Conservation (phyloP, 1,284 basidiomycete species). For the Rhodotorula sp. region DNA sequence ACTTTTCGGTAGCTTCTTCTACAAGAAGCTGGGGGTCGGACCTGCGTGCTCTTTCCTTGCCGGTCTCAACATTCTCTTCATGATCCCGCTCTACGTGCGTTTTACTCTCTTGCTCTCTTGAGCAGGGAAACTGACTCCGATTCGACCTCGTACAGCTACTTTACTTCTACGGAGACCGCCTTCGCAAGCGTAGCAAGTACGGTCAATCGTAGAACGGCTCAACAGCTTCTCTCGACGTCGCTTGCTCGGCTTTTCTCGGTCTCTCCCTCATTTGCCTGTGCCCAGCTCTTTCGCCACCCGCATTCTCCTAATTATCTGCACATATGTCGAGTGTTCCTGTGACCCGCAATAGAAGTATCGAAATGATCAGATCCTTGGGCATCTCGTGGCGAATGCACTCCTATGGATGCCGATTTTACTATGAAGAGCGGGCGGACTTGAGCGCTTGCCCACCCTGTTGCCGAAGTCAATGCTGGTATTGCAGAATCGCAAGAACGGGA, state of each 20-base stretch:
- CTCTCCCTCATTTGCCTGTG: background rate
- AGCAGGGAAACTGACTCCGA: background rate
- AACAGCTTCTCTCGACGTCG: no score
- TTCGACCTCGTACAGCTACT: background rate
- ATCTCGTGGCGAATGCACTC: no score
- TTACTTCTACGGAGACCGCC: constrained; percentile 19
- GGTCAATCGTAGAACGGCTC: background rate
- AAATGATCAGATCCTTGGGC: no score
- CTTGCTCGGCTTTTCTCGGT: background rate
- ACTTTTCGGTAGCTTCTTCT: constrained; percentile 10
- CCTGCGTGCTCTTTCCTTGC: constrained; percentile 13
- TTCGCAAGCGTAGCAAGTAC: constrained; percentile 21
- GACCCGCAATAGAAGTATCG: no score
- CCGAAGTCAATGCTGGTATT: no score
- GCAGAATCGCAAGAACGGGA: no score
- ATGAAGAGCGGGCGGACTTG: no score
- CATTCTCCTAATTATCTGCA: no score
- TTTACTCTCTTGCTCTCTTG: background rate
- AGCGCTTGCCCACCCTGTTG: no score
- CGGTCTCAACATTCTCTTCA: constrained; percentile 11
- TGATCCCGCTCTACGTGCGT: constrained; percentile 13
- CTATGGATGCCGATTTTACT: no score
- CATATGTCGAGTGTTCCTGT: no score
- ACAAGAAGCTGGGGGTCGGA: constrained; percentile 19
- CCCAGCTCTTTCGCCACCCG: background rate